phyloP scores from a whole-genome alignment of 441 rosid species.

The Populus hybrid region DNA sequence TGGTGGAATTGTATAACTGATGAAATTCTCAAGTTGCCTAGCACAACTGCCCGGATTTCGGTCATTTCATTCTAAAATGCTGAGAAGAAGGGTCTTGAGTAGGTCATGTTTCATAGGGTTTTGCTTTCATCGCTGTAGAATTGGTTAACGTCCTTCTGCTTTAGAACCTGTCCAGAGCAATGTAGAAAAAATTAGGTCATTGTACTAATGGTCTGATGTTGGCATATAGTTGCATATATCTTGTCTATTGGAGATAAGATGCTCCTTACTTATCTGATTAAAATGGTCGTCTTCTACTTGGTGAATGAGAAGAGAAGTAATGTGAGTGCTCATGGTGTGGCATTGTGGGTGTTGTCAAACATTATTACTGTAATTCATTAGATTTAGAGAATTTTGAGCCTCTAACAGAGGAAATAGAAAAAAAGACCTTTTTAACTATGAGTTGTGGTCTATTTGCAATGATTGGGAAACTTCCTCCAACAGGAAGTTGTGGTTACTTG shows the following conservation, averaged over 20 bases:
- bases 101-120: background rate
- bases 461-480: background rate
- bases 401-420: background rate
- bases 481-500: background rate
- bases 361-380: background rate
- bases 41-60: background rate
- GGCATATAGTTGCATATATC: background rate
- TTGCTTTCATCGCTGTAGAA: background rate
- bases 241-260: background rate
- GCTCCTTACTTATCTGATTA: background rate
- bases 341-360: background rate
- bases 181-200: background rate
- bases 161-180: background rate
- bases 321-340: background rate
- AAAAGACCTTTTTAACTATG: background rate
- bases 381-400: background rate
- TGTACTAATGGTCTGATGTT: background rate
- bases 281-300: background rate
- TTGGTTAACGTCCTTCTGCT: background rate
- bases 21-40: background rate
- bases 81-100: background rate
- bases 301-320: background rate
- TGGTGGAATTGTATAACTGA: background rate
- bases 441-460: background rate
- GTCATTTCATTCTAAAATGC: background rate